Evolutionary conservation across 148 eudicot species (phyloP), one percentile per base, ranked within the genome.

Genomic region (Cornus controversa): DNA sequence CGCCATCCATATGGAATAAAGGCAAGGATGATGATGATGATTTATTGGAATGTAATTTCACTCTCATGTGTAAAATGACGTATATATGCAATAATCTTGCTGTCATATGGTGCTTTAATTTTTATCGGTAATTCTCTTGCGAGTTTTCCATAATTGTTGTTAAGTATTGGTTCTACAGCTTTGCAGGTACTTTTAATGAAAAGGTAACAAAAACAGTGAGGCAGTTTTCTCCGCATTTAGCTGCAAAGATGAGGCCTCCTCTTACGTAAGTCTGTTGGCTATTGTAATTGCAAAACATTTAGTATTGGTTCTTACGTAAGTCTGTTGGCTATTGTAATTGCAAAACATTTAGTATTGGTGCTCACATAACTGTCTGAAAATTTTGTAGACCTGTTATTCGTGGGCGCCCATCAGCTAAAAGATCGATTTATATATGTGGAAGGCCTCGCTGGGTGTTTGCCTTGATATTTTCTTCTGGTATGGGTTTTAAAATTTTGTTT

Each of bases 221-320:
- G 78, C 94, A 85, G 85, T 87, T 96, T 80, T 96, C 99, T 77
- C 99, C 99, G 4, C 98, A 93, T 86, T 68, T 96, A 67, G 99
- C 99, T 66, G 99, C 99, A 73, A 96, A 96, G 82, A 96, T 96
- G 99, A 93, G 99, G 85, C 99, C 99, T 67, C 89, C 98, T 65
- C 97, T 89, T 67, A 93, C 98, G 99, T 96, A 82, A 87, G 99
- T 82, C 28, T 60, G 65, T 73, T 72, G 53, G 11, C 36, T 24
- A 22, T 62, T 74, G 60, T 74, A 58, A 37, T 34, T 50, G 65
- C 58, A 20, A 54, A 25, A 45, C 40, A 31, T 68, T 77, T n/a
- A n/a, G n/a, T n/a, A n/a, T n/a, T n/a, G n/a, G n/a, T n/a, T 65
- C 97, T 89, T 67, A 93, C 98, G 99, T 96, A 82, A 87, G 99